Evolutionary conservation across 2,329 filamentous ascomycete species (phyloP).

Genomic region (Coniochaeta sp.): DNA sequence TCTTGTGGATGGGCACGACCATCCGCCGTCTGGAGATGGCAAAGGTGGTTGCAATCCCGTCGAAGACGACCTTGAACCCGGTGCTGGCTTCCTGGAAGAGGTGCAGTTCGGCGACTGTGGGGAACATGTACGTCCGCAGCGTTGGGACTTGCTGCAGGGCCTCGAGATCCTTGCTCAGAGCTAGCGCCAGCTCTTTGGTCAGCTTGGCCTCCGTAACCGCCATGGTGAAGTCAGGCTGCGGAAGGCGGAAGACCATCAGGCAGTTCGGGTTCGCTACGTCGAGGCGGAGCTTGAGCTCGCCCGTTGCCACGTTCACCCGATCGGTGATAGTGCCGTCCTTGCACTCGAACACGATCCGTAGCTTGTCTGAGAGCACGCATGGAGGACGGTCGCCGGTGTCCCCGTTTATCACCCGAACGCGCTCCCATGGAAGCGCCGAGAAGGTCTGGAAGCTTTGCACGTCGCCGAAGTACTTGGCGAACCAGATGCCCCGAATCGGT

Average conservation of each 20-base stretch:
- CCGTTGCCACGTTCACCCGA: constrained; percentile 71
- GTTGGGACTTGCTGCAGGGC: constrained; percentile 52
- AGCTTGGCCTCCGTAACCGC: constrained; percentile 64
- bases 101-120: constrained; percentile 63
- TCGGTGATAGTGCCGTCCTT: constrained; percentile 75
- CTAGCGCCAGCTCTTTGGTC: constrained; percentile 53
- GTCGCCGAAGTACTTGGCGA: constrained; percentile 47
- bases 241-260: constrained; percentile 61
- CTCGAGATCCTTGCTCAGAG: constrained; percentile 58
- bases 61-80: constrained; percentile 69
- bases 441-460: constrained; percentile 42
- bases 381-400: constrained; percentile 56
- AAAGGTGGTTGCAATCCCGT: constrained; percentile 65
- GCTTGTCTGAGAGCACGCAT: constrained; percentile 66
- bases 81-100: constrained; percentile 73
- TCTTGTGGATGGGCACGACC: constrained; percentile 91
- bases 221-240: constrained; percentile 71
- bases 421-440: constrained; percentile 55
- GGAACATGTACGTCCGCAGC: constrained; percentile 65
- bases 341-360: constrained; percentile 70
- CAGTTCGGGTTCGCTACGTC: constrained; percentile 55
- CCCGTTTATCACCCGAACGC: constrained; percentile 65
- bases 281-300: constrained; percentile 63
- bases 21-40: constrained; percentile 78
- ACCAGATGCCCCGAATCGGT: constrained; percentile 55